Base-by-base conservation (phyloP, 2,329 filamentous ascomycete genomes). In the Penicillium sp. region DNA sequence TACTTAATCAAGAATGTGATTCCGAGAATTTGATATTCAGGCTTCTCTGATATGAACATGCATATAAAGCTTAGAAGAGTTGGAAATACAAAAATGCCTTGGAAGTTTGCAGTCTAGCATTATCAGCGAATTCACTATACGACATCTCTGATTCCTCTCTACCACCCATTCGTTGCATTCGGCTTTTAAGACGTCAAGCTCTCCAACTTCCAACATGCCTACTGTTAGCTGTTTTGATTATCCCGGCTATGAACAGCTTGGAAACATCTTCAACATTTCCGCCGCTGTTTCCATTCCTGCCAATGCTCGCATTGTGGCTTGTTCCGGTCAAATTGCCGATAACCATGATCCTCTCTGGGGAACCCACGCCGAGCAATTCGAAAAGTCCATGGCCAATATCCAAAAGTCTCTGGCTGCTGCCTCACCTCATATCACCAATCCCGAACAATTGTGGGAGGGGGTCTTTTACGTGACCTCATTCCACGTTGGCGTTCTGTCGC, bases 301-400 rank as follows among this genome's bases (percentile, higher is more conserved):
- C 16, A 42, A 39, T 51, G 48, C 42, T 26, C 54, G 54, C 8
- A 56, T 56, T 42, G 54, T 56, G n/a, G 54, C 54, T 23, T 47
- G 39, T 25, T 56, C 54, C 19, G 54, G 54, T 27, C 54, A 56
- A 47, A 56, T 56, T 27, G 54, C 54, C 26, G 54, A 56, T 21
- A 56, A 56, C 26, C 54, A 56, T 29, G 54, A 56, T 10, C 48
- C 54, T 6, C n/a, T 56, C 26, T 51, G 54, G 54, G 54, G 54
- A 52, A 56, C 23, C 1, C 54, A 56, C n/a, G 54, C 48, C 16
- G 54, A 56, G 35, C 47, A 56, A 51, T 56, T 56, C 25, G 54
- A 47, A 43, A 56, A 56, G 26, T 56, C 54, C 23, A 56, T 56
- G 54, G n/a, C 51, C 39, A 56, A 56, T 26, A 56, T 56, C 13